phyloP scores from a whole-genome alignment of 148 eudicot genomes.

The Fagopyrum homotropicum region DNA sequence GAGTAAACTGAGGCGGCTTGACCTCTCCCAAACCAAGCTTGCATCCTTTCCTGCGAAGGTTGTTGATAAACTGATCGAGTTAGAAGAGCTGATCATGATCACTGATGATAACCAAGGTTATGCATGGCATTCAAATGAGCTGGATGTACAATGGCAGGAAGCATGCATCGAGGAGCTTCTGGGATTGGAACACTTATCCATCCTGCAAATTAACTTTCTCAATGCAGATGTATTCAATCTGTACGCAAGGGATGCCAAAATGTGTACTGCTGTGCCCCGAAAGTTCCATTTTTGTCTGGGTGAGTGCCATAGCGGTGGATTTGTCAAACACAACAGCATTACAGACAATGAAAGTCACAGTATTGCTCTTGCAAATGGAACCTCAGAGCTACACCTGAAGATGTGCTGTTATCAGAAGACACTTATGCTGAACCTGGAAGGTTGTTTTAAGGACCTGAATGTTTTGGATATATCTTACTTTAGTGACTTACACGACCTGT shows the following conservation, averaged over 20 bases:
- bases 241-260: constrained; percentile 8
- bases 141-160: constrained; percentile 17
- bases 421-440: neutral
- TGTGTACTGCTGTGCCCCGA: neutral
- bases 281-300: constrained; percentile 26
- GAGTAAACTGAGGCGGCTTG: constrained; percentile 22
- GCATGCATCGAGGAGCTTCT: constrained; percentile 31
- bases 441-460: neutral
- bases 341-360: neutral
- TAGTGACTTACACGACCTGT: constrained; percentile 14
- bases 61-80: constrained; percentile 16
- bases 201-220: constrained; percentile 22
- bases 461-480: constrained; percentile 10
- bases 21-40: constrained; percentile 25
- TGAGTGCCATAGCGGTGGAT: constrained; percentile 18
- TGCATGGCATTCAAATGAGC: constrained; percentile 25
- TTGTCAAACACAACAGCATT: neutral
- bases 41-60: constrained; percentile 18
- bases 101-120: constrained; percentile 18
- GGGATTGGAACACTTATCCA: constrained; percentile 9
- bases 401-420: neutral
- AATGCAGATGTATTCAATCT: constrained; percentile 20
- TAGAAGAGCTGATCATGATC: constrained; percentile 28
- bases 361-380: neutral
- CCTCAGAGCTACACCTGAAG: neutral